A percentile compares a stretch with the other conserved stretches of the same genome.
phyloP scores from a whole-genome alignment of 2,329 filamentous ascomycete genomes.

The Colletotrichum abscissum region DNA sequence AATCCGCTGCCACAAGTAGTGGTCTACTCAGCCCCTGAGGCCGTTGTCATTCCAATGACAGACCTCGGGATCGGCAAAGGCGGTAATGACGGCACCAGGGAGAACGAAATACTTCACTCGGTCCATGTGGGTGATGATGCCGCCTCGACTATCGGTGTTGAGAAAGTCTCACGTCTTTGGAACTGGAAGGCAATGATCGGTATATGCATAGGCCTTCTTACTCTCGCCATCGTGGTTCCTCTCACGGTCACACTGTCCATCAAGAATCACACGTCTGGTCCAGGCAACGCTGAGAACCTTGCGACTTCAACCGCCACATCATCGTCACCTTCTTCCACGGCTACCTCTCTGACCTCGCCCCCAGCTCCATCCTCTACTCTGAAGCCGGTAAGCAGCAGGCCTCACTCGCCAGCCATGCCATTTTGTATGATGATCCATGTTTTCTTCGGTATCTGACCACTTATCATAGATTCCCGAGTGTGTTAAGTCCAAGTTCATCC shows the following conservation, averaged over 20 bases:
- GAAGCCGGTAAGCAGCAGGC: slow-evolving; percentile 1
- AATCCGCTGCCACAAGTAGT: slow-evolving; percentile 28
- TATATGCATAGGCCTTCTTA: slow-evolving; percentile 40
- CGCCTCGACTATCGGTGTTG: not conserved
- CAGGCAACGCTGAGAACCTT: not conserved
- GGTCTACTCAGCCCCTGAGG: slow-evolving; percentile 25
- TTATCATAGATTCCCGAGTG: slow-evolving; percentile 20
- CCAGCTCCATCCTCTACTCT: not conserved
- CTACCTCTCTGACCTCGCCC: not conserved
- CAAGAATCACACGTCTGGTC: not conserved
- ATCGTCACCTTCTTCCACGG: not conserved
- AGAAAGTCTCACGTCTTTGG: slow-evolving; percentile 22
- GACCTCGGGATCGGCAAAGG: not conserved
- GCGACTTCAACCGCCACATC: not conserved
- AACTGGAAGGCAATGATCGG: slow-evolving; percentile 43
- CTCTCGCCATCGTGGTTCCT: not conserved
- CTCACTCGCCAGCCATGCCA: not conserved
- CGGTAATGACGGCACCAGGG: slow-evolving; percentile 3
- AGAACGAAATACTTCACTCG: not conserved
- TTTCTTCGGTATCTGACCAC: not conserved
- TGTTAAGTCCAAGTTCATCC: slow-evolving; percentile 13
- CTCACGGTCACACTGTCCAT: not conserved
- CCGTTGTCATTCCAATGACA: slow-evolving; percentile 7
- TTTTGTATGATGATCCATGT: not conserved
- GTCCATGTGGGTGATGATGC: not conserved